Base-by-base conservation (phyloP, 2,329 filamentous ascomycete genomes). In the Coniochaeta ligniaria region DNA sequence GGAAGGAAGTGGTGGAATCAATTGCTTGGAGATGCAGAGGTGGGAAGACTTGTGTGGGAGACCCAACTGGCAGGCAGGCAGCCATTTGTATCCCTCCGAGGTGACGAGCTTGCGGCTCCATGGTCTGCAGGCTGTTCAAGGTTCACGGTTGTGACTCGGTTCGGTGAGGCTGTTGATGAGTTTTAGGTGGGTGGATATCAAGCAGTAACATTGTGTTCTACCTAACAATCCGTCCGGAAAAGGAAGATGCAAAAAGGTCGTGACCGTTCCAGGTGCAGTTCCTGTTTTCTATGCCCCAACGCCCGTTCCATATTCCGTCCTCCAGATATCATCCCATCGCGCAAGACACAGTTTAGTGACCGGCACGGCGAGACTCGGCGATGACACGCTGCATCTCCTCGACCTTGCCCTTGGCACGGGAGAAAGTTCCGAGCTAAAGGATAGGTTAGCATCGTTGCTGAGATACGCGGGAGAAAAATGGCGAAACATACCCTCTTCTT, bases 301-400 rank as follows among this genome's bases (percentile, higher is more conserved):
- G 47, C 47, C 47, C 47, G n/a, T 28, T 52, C 47, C 47, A 31
- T 52, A 17, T 52, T 52, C 47, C 26, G 47, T 52, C 47, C 47
- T 28, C 26, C 43, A 47, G 43, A 47, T 47, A 7, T 28, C 47
- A 24, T 31, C 47, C 47, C 22, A 28, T 31, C 22, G 47, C 47
- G 22, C 24, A 47, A 47, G n/a, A n/a, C 16, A 47, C 43, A 22
- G 4, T 76, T 85, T 85, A 86, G 79, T 86, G 83, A 70, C 73
- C 80, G 66, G 78, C 75, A 72, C 83, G 80, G 81, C 94, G 93
- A 77, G 93, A 89, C 85, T 98, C 95, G 74, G 94, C 92, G 77
- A 99, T 99, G 80, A 99, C 91, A 75, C 91, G 88, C 83, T 92
- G 91, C 83, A 99, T 92, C 84, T 98, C 94, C 78, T 99, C 95